A percentile compares a stretch with the other conserved stretches of the same genome.
Conservation (phyloP, 257 asterid genomes). For the Mitragyna speciosa region DNA sequence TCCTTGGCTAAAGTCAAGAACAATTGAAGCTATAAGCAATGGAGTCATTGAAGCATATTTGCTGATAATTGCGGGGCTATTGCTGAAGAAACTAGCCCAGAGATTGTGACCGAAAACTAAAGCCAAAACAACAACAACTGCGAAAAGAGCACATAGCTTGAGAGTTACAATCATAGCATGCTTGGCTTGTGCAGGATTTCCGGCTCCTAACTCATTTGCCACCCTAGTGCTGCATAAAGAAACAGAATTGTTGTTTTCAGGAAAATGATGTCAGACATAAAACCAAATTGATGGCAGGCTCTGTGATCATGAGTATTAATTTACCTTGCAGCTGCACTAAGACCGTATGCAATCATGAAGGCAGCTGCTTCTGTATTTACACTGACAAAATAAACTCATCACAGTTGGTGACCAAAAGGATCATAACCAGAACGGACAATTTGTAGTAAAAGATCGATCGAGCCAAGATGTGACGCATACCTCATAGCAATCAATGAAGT, state of each 20-base stretch:
- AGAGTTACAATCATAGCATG: slow-evolving; percentile 65
- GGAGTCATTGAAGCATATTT: slow-evolving; percentile 67
- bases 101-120: slow-evolving; percentile 49
- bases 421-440: no score
- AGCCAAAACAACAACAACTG: slow-evolving; percentile 38
- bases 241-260: neutral
- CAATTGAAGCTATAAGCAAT: slow-evolving; percentile 47
- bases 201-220: slow-evolving; percentile 79
- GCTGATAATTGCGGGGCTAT: slow-evolving; percentile 44
- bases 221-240: slow-evolving; percentile 70
- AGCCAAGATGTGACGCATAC: slow-evolving; percentile 33
- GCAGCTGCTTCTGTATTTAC: slow-evolving; percentile 43
- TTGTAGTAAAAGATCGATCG: neutral
- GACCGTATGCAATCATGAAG: slow-evolving; percentile 66
- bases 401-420: neutral
- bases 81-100: slow-evolving; percentile 71
- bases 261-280: no score
- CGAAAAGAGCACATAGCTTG: slow-evolving; percentile 46
- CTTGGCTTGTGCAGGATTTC: slow-evolving; percentile 57
- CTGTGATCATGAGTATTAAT: no score
- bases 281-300: no score
- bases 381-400: slow-evolving; percentile 16
- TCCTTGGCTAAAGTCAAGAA: slow-evolving; percentile 61
- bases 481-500: slow-evolving; percentile 88
- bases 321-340: slow-evolving; percentile 88